A percentile compares a stretch with the other conserved stretches of the same genome.
phyloP scores from a whole-genome alignment of 1,284 basidiomycete species.

The Coniferiporia weirii region DNA sequence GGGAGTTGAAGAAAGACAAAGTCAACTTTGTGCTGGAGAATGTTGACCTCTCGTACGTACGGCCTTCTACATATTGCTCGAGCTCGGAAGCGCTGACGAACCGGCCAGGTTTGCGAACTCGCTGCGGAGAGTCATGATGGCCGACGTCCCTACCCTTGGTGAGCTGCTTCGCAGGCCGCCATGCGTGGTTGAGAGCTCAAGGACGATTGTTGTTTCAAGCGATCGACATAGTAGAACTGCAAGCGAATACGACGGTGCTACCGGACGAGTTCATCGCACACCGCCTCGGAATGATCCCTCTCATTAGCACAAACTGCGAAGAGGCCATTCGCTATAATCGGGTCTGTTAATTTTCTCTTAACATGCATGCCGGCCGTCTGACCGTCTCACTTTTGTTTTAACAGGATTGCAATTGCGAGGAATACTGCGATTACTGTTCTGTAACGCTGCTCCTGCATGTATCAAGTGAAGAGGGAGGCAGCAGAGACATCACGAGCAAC shows the following conservation, averaged over 20 bases:
- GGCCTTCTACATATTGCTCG: neutral
- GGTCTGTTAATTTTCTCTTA: slow-evolving; percentile 37
- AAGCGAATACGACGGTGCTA: slow-evolving; percentile 88
- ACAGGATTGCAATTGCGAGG: slow-evolving; percentile 82
- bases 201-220: slow-evolving; percentile 43
- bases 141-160: slow-evolving; percentile 94
- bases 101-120: slow-evolving; percentile 77
- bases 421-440: slow-evolving; percentile 77
- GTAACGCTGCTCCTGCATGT: slow-evolving; percentile 73
- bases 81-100: neutral
- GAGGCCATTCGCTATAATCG: slow-evolving; percentile 80
- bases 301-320: slow-evolving; percentile 81
- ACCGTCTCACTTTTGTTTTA: neutral
- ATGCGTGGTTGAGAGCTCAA: neutral
- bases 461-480: slow-evolving; percentile 60
- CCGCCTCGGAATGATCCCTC: slow-evolving; percentile 90
- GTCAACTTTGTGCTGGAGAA: slow-evolving; percentile 90
- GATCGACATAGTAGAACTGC: slow-evolving; percentile 95
- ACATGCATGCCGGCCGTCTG: neutral
- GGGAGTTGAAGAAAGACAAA: slow-evolving; percentile 72
- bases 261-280: slow-evolving; percentile 98
- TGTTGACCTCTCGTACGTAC: slow-evolving; percentile 81
- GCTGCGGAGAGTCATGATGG: slow-evolving; percentile 85
- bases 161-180: slow-evolving; percentile 29
- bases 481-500: slow-evolving; percentile 79